Percentiles rank a stretch among this genome's conserved stretches.
phyloP scores from a whole-genome alignment of 2,329 filamentous ascomycete genomes.

The Cladorrhinum sp. region DNA sequence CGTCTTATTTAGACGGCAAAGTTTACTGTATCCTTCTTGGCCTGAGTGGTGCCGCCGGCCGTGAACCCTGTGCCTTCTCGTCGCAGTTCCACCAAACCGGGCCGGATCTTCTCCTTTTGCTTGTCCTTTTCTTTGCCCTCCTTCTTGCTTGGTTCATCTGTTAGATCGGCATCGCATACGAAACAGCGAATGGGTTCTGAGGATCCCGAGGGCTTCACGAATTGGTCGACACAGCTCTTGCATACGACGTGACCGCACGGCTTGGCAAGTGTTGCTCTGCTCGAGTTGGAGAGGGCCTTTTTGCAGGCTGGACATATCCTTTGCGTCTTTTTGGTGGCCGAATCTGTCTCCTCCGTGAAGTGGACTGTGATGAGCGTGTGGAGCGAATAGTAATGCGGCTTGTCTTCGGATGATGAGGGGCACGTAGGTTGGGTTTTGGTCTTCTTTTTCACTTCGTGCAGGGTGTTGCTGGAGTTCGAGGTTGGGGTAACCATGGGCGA shows the following conservation, averaged over 20 bases:
- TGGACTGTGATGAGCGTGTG: slow-evolving; percentile 72
- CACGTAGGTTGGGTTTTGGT: slow-evolving; percentile 70
- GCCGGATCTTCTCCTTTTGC: slow-evolving; percentile 56
- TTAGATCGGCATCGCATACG: slow-evolving; percentile 81
- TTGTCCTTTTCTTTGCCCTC: slow-evolving; percentile 43
- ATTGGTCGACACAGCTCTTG: slow-evolving; percentile 77
- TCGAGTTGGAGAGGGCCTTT: slow-evolving; percentile 76
- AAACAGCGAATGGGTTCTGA: slow-evolving; percentile 62
- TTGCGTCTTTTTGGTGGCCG: slow-evolving; percentile 41
- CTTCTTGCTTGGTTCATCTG: slow-evolving; percentile 36
- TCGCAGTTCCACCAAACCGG: slow-evolving; percentile 74
- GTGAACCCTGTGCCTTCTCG: slow-evolving; percentile 93
- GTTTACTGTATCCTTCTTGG: slow-evolving; percentile 72
- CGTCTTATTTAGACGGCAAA: slow-evolving; percentile 48
- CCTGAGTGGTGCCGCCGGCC: slow-evolving; percentile 76
- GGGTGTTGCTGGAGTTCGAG: slow-evolving; percentile 55
- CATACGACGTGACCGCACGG: slow-evolving; percentile 92
- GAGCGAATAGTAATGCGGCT: slow-evolving; percentile 71
- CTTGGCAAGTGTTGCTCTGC: slow-evolving; percentile 77
- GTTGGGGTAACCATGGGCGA: slow-evolving; percentile 77
- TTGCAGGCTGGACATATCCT: slow-evolving; percentile 78
- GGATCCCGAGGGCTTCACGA: slow-evolving; percentile 61
- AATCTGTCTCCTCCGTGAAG: slow-evolving; percentile 69
- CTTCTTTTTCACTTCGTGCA: slow-evolving; percentile 57
- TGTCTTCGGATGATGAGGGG: slow-evolving; percentile 65